Evolutionary conservation across 257 asterid species (phyloP), one percentile per base, ranked within the genome.

Genomic region (Verbascum thapsus): DNA sequence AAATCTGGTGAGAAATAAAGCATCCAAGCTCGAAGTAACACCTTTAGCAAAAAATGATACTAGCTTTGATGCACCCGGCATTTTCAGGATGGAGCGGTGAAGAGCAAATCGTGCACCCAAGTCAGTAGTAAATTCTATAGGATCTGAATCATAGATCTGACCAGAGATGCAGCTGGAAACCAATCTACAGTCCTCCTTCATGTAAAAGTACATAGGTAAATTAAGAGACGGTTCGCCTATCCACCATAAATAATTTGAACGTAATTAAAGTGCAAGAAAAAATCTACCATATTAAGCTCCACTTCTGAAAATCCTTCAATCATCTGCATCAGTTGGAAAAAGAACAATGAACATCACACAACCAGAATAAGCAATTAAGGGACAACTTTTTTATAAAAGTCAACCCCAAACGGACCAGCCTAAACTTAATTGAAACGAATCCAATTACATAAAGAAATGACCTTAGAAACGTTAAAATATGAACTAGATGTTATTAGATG

Each of bases 61-160:
- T 50, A 91, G 78, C 81, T 83, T 84, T 49, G 88, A 77, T 44
- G 91, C 78, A 54, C 98, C 96, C 19, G 98, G 95, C 75, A 91
- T 38, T 74, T 78, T 86, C 40, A 79, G 82, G 72, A 88, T 67
- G 38, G 87, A 49, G 20, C 71, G 88, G 58, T 79, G 84, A 53
- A 82, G 68, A 77, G 96, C 81, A 71, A 82, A 85, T 68, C 81
- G 80, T 20, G 91, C 87, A 69, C 95, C 96, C 79, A 86, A 75
- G 71, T 88, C 94, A 10, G 70, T 66, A 18, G 88, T 62, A 67
- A 84, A 76, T 63, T 91, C 96, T 67, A 83, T 84, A 5, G 98
- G 98, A 81, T 90, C 90, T 62, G 98, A 88, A 71, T 88, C 98
- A 68, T 84, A 88, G 50, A 91, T 85, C 74, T 91, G 95, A 64